phyloP scores from a whole-genome alignment of 208 protist species.

The Trypanosoma caninum region DNA sequence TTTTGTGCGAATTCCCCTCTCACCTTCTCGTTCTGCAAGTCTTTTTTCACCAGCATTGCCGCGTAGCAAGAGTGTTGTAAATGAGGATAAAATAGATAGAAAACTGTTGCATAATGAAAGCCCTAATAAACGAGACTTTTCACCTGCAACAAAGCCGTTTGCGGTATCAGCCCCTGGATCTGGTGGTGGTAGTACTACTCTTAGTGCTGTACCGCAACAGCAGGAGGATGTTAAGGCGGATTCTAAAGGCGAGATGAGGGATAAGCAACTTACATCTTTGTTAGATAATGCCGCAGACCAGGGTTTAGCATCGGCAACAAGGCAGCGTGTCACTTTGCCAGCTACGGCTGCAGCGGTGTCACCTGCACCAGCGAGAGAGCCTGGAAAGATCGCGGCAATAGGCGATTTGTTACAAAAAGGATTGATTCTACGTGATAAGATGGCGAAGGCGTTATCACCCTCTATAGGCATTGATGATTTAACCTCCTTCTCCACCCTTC shows the following conservation, averaged over 20 bases:
- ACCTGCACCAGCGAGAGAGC: conserved; percentile 6
- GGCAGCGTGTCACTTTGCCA: too few species aligned
- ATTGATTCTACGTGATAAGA: conserved; percentile 36
- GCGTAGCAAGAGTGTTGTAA: background rate
- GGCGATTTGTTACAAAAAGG: conserved; percentile 42
- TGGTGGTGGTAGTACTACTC: background rate
- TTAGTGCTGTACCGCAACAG: background rate
- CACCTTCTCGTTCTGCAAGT: background rate
- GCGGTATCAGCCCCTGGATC: background rate
- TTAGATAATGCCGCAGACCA: too few species aligned
- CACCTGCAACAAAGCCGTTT: background rate
- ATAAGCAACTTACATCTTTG: too few species aligned
- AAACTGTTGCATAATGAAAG: background rate
- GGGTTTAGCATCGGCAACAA: too few species aligned
- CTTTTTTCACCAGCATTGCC: background rate
- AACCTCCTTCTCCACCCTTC: background rate
- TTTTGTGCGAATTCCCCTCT: conserved; percentile 23
- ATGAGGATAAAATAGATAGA: background rate
- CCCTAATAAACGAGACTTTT: background rate
- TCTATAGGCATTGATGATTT: conserved; percentile 2
- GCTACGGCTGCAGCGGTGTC: background rate
- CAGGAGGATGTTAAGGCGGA: background rate
- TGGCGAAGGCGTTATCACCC: conserved; percentile 31
- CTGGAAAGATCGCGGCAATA: conserved; percentile 16
- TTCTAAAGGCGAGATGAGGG: too few species aligned